A percentile compares a stretch with the other conserved stretches of the same genome.
These are phyloP conservation scores for Phytopythium sindhum DNA, from an alignment of 352 stramenopile genomes.

Conservation along the genomic window DNA sequence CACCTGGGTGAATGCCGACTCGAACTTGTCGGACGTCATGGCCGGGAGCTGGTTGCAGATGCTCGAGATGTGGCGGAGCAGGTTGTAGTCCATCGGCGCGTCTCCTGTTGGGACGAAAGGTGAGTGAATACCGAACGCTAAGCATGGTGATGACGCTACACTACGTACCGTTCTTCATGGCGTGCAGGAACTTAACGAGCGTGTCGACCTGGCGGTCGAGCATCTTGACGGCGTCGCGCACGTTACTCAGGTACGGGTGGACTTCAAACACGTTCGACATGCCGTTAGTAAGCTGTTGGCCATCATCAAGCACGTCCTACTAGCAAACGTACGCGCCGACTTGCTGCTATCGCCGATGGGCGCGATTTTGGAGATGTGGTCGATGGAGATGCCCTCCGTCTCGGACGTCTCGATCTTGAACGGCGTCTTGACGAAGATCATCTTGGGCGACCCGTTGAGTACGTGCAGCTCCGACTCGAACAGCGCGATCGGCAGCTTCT, in stretches of 20 bases:
- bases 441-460: conserved; percentile 80
- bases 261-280: conserved; percentile 30
- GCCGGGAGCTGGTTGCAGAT: conserved; percentile 83
- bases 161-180: conserved; percentile 58
- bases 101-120: conserved; percentile 26
- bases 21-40: conserved; percentile 73
- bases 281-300: too few relatives aligned
- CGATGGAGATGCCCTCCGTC: conserved; percentile 83
- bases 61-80: conserved; percentile 84
- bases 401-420: conserved; percentile 89
- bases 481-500: conserved; percentile 84
- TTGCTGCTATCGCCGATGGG: conserved; percentile 63
- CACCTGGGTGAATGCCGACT: conserved; percentile 64
- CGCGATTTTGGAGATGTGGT: conserved; percentile 88
- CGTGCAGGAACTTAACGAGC: conserved; percentile 66
- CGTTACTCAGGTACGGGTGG: conserved; percentile 74
- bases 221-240: conserved; percentile 85
- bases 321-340: conserved; percentile 55
- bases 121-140: background rate
- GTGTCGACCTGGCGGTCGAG: conserved; percentile 79
- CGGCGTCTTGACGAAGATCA: conserved; percentile 85
- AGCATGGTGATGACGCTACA: background rate
- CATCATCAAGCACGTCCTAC: background rate
- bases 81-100: conserved; percentile 66
- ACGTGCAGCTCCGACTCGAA: conserved; percentile 88